Evolutionary conservation across 1,139 yeast genomes (phyloP).

Genomic region (Geotrichum aggregatum): DNA sequence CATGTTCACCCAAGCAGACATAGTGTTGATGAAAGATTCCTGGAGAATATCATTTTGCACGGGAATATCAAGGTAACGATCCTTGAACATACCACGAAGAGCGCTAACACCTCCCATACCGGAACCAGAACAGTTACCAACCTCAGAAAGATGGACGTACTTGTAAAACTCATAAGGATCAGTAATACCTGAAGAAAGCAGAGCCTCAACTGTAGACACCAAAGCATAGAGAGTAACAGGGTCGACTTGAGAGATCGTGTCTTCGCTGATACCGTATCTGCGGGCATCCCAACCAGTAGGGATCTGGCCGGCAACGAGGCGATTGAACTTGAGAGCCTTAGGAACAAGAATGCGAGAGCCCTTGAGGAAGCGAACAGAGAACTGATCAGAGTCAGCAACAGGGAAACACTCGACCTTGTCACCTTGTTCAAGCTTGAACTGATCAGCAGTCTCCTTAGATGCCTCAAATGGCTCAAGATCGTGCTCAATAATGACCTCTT

Average conservation of each 20-base stretch:
- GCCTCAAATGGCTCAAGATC: constrained; percentile 94
- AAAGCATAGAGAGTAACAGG: constrained; percentile 89
- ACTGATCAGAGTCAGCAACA: constrained; percentile 85
- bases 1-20: constrained; percentile 99
- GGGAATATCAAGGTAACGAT: constrained; percentile 84
- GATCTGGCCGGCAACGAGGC: constrained; percentile 97
- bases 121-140: constrained; percentile 98
- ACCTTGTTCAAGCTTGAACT: constrained; percentile 89
- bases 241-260: constrained; percentile 88
- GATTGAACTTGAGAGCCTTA: constrained; percentile 91
- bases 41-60: constrained; percentile 95
- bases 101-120: constrained; percentile 99
- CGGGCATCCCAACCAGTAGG: constrained; percentile 98
- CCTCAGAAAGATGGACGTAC: constrained; percentile 95
- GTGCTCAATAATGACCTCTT: constrained; percentile 93
- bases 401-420: constrained; percentile 90
- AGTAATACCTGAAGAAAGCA: constrained; percentile 87
- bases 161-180: constrained; percentile 98
- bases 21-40: constrained; percentile 96
- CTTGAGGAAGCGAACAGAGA: constrained; percentile 80
- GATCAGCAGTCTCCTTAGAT: constrained; percentile 91
- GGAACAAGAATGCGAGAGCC: constrained; percentile 92
- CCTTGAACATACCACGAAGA: constrained; percentile 94
- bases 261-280: constrained; percentile 92
- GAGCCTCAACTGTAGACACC: constrained; percentile 93